These are phyloP conservation scores for Arxiozyma slooffiae DNA, from an alignment of 1,139 yeast genomes.

Conservation along the genomic window DNA sequence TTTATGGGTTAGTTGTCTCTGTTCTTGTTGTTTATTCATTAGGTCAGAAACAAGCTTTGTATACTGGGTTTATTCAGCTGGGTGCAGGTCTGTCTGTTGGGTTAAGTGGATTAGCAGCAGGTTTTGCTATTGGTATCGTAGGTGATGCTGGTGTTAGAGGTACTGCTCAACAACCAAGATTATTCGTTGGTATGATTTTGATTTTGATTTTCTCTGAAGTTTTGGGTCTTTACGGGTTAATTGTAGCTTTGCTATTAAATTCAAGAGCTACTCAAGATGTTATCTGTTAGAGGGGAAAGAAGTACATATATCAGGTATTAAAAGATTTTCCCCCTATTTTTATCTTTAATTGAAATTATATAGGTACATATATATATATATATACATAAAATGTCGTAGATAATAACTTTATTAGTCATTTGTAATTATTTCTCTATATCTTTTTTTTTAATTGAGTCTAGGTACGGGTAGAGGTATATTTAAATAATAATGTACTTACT, in stretches of 20 bases:
- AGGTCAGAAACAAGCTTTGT: constrained; percentile 83
- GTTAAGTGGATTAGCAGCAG: constrained; percentile 93
- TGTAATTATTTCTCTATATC: background rate
- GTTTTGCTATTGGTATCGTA: constrained; percentile 95
- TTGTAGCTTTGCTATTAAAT: constrained; percentile 93
- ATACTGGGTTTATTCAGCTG: constrained; percentile 94
- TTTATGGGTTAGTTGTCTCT: constrained; percentile 94
- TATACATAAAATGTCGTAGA: background rate
- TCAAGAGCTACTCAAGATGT: constrained; percentile 95
- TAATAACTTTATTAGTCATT: background rate
- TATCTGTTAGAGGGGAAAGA: constrained; percentile 46
- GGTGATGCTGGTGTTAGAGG: constrained; percentile 99
- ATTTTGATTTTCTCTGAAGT: constrained; percentile 98
- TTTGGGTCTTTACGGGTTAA: constrained; percentile 92
- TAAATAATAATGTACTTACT: background rate
- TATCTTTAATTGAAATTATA: background rate
- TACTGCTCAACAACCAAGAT: constrained; percentile 90
- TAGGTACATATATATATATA: too few relatives aligned
- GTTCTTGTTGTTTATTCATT: constrained; percentile 89
- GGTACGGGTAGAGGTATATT: too few relatives aligned
- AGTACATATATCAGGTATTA: too few relatives aligned
- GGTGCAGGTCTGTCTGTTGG: constrained; percentile 99
- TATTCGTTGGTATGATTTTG: constrained; percentile 94
- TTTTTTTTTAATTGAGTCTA: background rate
- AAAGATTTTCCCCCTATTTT: too few relatives aligned